These are phyloP conservation scores for Monosporascus sp. DNA, from an alignment of 2,329 filamentous ascomycete species.

Conservation along the genomic window DNA sequence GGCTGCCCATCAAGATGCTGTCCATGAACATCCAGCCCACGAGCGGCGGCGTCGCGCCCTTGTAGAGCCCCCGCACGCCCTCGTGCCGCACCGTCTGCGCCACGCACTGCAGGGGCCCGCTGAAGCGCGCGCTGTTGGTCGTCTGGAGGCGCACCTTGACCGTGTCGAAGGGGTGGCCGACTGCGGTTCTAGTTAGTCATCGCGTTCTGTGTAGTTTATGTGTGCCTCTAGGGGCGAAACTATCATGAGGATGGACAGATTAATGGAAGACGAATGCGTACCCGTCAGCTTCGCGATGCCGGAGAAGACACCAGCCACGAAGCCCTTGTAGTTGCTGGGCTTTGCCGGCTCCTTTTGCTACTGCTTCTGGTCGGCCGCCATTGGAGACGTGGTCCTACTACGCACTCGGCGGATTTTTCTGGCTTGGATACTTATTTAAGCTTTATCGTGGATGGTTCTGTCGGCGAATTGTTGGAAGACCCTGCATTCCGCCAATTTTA, in stretches of 20 bases:
- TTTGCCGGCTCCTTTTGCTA: conserved; percentile 1
- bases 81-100: conserved; percentile 81
- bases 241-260: background rate
- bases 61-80: conserved; percentile 82
- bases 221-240: background rate
- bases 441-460: background rate
- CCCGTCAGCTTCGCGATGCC: conserved; percentile 86
- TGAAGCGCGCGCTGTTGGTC: conserved; percentile 69
- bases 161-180: conserved; percentile 82
- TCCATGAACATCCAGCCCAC: conserved; percentile 99
- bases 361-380: conserved; percentile 28
- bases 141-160: conserved; percentile 96
- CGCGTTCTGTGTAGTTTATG: no score
- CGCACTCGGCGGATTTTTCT: conserved; percentile 2
- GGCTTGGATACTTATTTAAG: background rate
- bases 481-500: no score
- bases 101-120: conserved; percentile 80
- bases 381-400: conserved; percentile 10
- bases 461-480: background rate
- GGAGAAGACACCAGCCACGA: conserved; percentile 92
- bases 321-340: conserved; percentile 77
- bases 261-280: conserved; percentile 35
- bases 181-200: conserved; percentile 23
- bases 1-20: conserved; percentile 78
- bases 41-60: conserved; percentile 85